Evolutionary conservation across 2,329 filamentous ascomycete species (phyloP).

Genomic region (Colletotrichum spinosum): DNA sequence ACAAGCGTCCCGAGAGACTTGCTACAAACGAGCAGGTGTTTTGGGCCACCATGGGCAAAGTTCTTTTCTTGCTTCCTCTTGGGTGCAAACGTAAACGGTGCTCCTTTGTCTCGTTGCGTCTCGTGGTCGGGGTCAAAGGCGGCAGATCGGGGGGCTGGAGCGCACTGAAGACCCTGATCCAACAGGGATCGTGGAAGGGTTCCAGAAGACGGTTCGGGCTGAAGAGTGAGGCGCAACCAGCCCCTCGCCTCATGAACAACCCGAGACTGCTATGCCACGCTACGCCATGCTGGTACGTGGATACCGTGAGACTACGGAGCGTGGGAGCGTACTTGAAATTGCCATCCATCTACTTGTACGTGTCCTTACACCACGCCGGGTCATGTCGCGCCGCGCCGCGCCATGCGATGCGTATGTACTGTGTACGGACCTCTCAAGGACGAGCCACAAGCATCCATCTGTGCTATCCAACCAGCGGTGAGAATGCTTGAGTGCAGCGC

Average conservation of each 20-base stretch:
- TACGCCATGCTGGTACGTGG: too few relatives aligned
- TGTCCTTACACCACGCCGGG: not conserved
- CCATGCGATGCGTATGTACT: conserved; percentile 14
- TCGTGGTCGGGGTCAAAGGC: conserved; percentile 18
- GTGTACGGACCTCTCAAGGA: not conserved
- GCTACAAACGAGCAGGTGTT: not conserved
- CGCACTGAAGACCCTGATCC: conserved; percentile 31
- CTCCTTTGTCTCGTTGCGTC: not conserved
- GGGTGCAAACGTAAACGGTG: conserved; percentile 9
- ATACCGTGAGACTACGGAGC: too few relatives aligned
- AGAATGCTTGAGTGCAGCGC: conserved; percentile 7
- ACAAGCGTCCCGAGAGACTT: conserved; percentile 12
- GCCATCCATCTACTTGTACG: too few relatives aligned
- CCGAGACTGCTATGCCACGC: not conserved
- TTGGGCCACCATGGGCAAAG: not conserved
- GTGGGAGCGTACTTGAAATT: conserved; percentile 1
- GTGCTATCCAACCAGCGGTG: conserved; percentile 29
- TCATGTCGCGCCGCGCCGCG: not conserved
- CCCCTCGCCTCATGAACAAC: conserved; percentile 20
- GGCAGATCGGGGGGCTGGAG: conserved; percentile 18
- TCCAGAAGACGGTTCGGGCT: conserved; percentile 36
- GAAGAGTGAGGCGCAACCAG: conserved; percentile 29
- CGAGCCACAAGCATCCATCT: not conserved
- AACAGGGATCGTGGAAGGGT: conserved; percentile 35
- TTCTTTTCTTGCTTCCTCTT: not conserved